Evolutionary conservation across 2,329 filamentous ascomycete genomes (phyloP).

Genomic region (Pseudonectria buxi): DNA sequence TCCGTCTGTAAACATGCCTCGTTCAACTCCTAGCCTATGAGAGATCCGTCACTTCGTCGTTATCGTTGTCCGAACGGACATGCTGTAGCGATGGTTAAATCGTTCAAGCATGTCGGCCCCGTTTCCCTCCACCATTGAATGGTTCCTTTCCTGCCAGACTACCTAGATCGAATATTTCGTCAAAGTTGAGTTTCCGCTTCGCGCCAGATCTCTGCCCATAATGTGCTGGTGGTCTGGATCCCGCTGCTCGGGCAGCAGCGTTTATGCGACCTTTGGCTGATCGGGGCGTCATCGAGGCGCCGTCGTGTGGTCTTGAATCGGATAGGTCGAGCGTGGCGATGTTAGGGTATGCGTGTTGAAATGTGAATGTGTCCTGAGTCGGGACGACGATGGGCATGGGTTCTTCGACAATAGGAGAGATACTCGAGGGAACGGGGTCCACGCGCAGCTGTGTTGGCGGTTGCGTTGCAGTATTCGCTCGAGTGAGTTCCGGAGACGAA

Average conservation of each 20-base stretch:
- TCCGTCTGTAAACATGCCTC: slow-evolving; percentile 27
- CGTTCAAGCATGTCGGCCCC: slow-evolving; percentile 40
- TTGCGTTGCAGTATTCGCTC: slow-evolving; percentile 38
- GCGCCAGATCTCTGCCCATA: slow-evolving; percentile 60
- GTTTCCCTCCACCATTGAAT: slow-evolving; percentile 43
- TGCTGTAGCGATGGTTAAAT: slow-evolving; percentile 2
- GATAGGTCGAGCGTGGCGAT: slow-evolving; percentile 56
- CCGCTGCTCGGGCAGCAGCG: slow-evolving; percentile 16
- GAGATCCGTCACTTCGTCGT: slow-evolving; percentile 16
- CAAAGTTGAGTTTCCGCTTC: slow-evolving; percentile 67
- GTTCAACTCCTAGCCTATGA: slow-evolving; percentile 19
- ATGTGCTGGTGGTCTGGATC: slow-evolving; percentile 28
- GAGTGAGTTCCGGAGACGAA: slow-evolving; percentile 52
- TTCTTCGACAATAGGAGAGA: slow-evolving; percentile 21
- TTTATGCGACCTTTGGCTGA: slow-evolving; percentile 24
- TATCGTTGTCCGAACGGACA: slow-evolving; percentile 11
- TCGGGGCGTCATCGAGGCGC: slow-evolving; percentile 20
- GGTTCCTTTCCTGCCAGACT: slow-evolving; percentile 58
- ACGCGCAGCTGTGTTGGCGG: slow-evolving; percentile 16
- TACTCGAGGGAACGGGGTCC: slow-evolving; percentile 21
- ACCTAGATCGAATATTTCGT: slow-evolving; percentile 64
- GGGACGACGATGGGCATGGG: slow-evolving; percentile 42
- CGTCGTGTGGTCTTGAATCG: slow-evolving; percentile 40
- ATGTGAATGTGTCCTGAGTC: slow-evolving; percentile 59
- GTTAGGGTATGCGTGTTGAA: slow-evolving; percentile 57